Conservation (phyloP, 306 rosid species). For the Malus domestica region ASM211411v1 NC_041799.1:34279501-34280000, state of each 20-base stretch:
- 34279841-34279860: not conserved
- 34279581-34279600: constrained; percentile 63
- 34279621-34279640: not conserved
- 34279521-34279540: constrained; percentile 92
- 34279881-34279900: constrained; percentile 1
- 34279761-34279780: not conserved
- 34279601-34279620: not conserved
- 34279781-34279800: not conserved
- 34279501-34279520: constrained; percentile 67
- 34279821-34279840: not conserved
- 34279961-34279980: constrained; percentile 8
- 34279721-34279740: not conserved
- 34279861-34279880: not conserved
- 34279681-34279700: not conserved
- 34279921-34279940: not conserved
- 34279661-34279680: not conserved
- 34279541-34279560: constrained; percentile 92
- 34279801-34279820: not conserved
- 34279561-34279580: constrained; percentile 97
- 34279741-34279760: not conserved
- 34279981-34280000: constrained; percentile 89
- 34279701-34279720: not conserved
- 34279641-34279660: not conserved
- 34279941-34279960: constrained; percentile 12
- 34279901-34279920: constrained; percentile 10